Base-by-base conservation (phyloP, 2,329 filamentous ascomycete genomes). In the Colletotrichum echinochloae region DNA sequence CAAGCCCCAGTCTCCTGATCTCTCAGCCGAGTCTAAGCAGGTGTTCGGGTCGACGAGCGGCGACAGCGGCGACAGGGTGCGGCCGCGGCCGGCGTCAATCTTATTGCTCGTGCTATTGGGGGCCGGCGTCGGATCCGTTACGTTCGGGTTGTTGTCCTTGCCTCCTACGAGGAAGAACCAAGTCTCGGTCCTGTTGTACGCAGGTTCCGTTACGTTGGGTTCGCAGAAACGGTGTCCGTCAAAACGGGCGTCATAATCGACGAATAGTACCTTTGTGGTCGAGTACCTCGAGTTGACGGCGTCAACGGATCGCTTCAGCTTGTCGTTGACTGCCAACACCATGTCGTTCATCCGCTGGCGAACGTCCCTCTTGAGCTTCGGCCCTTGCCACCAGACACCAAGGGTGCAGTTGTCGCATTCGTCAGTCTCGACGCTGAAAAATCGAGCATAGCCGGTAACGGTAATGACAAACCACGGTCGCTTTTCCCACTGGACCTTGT, bases 111-210 rank as follows among this genome's bases (percentile, higher is more conserved):
- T 73, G 20, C 63, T 66, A 65, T 71, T 71, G 33, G 64, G 73
- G 52, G 54, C 70, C 64, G 37, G 72, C 77, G 61, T 57, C 5
- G 65, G 68, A 35, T 69, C 68, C 28, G 51, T 64, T 37, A 57
- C 23, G 12, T 71, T 63, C 14, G 68, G 65, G 30, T 64, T 59
- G 57, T 84, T 84, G 62, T 86, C 84, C 4, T 73, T 70, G 2
- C 82, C 84, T 5, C 83, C 83, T 3, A 85, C 82, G 33, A 84
- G 79, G 72, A 85, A 86, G 72, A 86, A 86, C 82, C 83, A 86
- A 0, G 83, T 85, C 28, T 83, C 82, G 26, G 77, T 78, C 35
- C 82, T 78, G 5, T 74, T 73, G 65, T 84, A 84, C 60, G 83
- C 83, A 7, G 84, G 84, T 74, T 86, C 84, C 16, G 73, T 75